Evolutionary conservation across 805 yeast genomes (phyloP).

Genomic region (Sugiyamaella chiloensis): DNA sequence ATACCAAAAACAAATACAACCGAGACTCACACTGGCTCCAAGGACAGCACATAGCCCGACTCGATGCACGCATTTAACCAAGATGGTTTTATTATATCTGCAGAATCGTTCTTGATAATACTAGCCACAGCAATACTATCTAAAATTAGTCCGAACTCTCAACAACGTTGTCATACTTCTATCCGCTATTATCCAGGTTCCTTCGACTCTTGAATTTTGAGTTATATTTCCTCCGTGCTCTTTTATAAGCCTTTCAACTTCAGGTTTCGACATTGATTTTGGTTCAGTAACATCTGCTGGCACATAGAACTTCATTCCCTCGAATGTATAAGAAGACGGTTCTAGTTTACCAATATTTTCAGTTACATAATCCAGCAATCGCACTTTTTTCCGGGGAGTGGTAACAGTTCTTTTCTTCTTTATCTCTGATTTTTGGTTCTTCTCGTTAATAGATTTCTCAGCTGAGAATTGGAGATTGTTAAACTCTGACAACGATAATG

Average conservation of each 20-base stretch:
- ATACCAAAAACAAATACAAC: neutral
- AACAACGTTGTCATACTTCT: constrained; percentile 14
- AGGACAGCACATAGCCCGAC: constrained; percentile 39
- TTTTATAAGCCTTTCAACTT: constrained; percentile 24
- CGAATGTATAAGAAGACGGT: constrained; percentile 21
- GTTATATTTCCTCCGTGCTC: constrained; percentile 32
- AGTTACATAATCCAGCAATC: neutral
- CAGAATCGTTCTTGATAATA: constrained; percentile 42
- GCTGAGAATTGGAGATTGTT: constrained; percentile 33
- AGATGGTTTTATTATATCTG: constrained; percentile 59
- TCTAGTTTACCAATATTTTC: constrained; percentile 1
- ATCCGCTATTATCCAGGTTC: constrained; percentile 25
- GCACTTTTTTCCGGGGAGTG: constrained; percentile 10
- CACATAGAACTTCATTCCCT: constrained; percentile 24
- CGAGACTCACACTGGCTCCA: constrained; percentile 49
- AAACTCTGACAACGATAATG: constrained; percentile 55
- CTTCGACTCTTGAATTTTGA: constrained; percentile 17
- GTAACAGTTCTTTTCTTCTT: constrained; percentile 20
- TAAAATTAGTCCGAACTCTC: constrained; percentile 20
- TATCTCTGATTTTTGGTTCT: constrained; percentile 29
- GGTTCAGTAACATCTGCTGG: constrained; percentile 29
- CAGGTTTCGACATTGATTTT: constrained; percentile 19
- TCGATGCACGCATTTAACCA: constrained; percentile 73
- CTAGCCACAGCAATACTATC: constrained; percentile 39
- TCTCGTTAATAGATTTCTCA: constrained; percentile 21